Base-by-base conservation (phyloP, 1,284 basidiomycete species). In the Apiotrichum montevideense region DNA sequence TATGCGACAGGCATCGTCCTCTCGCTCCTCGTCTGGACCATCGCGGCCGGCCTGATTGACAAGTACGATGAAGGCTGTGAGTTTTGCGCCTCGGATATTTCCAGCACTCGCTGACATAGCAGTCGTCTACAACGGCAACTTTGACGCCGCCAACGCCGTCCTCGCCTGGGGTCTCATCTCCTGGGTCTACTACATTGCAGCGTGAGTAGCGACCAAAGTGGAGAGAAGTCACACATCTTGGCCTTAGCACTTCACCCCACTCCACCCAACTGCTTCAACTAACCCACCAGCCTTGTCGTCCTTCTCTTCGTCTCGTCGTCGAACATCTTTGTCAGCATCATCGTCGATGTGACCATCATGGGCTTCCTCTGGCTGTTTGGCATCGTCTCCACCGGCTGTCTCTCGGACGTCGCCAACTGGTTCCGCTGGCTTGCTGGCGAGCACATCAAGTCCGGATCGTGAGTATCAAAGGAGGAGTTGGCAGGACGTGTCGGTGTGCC, bases 131-230 rank as follows among this genome's bases (percentile, higher is more conserved):
- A 4, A 33, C n/a, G 46, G 37, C 46, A 43, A 13, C 44, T 45
- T 51, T 34, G 34, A 47, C 49, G 57, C 59, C 29, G 69, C 59
- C 37, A 70, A 66, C 40, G 71, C 68, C 10, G 50, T 69, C 33
- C 62, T 73, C 46, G 71, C 71, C 0, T 62, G 64, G 42, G 63
- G 64, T 15, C 47, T 69, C 6, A 39, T 72, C 15, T 50, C 59
- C 34, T 49, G 65, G 47, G 5, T 71, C 33, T 73, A 68, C 59
- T 64, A 67, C 34, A n/a, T 57, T 41, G 62, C 56, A 3, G 62
- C 60, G 71, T 70, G 50, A 60, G 69, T 21, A 21, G 21, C 21
- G 21, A 21, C 21, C 21, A 21, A 21, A 21, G 21, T 21, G 21
- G 21, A 21, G 21, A 21, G 21, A 21, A 21, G 21, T 21, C 21